Base-by-base conservation (phyloP, 2,329 filamentous ascomycete genomes). In the Orbilia ellipsospora region DNA sequence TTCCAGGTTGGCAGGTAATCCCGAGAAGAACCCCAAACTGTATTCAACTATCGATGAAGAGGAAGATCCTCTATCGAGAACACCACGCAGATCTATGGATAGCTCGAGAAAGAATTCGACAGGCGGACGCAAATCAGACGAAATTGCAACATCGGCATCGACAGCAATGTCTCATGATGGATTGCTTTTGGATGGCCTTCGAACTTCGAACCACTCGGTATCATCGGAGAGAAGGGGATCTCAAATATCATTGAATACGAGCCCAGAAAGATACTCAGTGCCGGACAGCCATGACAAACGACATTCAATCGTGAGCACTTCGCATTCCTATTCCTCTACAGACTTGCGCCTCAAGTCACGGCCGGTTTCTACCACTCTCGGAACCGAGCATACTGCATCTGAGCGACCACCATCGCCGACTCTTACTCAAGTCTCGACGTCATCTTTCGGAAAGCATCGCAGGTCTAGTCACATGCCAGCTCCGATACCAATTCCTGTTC, bases 401-500 rank as follows among this genome's bases (percentile, higher is more conserved):
- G 73, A 70, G 31, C 45, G 66, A 40, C 55, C 73, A 16, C 66
- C 73, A 15, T 77, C 73, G 40, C 73, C 73, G 26, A 70, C 73
- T 2, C 66, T 70, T 16, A 77, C 73, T 50, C 65, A 77, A 48
- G 55, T 67, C 61, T 70, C 73, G 12, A 45, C 62, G 12, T 67
- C 73, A 10, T 72, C 73, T 26, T 64, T 72, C 18, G 60, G 60
- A 28, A 59, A 52, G 48, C 72, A 64, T 26, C 73, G 73, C 36
- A 77, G 66, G 31, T 61, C 66, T 51, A 66, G 61, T 6, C 56
- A 68, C 28, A 40, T 77, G 7, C 73, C 65, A 26, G 55, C 73
- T 15, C 66, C 73, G 26, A 72, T 77, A 4, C 73, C 73, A 26
- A 77, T 77, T 61, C 73, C 73, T 23, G 73, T 77, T 4, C 73